Percentiles rank a stretch among this genome's conserved stretches.
Conservation (phyloP, 2,329 filamentous ascomycete genomes). For the Apiospora malaysiana region DNA sequence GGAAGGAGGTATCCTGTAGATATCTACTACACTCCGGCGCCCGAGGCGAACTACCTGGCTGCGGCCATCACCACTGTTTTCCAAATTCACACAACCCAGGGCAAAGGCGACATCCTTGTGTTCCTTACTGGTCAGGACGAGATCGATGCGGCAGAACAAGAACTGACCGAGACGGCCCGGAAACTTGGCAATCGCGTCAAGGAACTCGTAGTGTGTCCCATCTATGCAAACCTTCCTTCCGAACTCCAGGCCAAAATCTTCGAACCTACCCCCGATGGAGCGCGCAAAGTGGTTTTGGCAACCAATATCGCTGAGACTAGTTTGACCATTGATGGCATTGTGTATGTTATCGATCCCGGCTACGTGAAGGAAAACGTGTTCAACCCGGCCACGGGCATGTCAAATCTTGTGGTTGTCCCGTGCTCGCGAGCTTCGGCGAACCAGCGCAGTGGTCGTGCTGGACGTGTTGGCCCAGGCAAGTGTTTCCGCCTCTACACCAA, state of each 20-base stretch:
- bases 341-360: slow-evolving; percentile 94
- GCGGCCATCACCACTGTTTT: slow-evolving; percentile 93
- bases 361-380: slow-evolving; percentile 96
- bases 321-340: slow-evolving; percentile 93
- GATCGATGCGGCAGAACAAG: slow-evolving; percentile 86
- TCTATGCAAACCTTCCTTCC: slow-evolving; percentile 91
- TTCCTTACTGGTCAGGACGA: slow-evolving; percentile 97
- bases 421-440: slow-evolving; percentile 92
- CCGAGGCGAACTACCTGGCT: slow-evolving; percentile 91
- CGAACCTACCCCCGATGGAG: slow-evolving; percentile 83
- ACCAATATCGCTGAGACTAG: slow-evolving; percentile 98
- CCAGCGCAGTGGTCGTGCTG: slow-evolving; percentile 89
- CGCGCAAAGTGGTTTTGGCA: slow-evolving; percentile 89
- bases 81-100: slow-evolving; percentile 90
- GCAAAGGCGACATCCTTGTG: slow-evolving; percentile 86
- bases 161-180: slow-evolving; percentile 82
- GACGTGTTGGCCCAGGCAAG: slow-evolving; percentile 89
- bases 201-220: slow-evolving; percentile 88
- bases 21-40: slow-evolving; percentile 87
- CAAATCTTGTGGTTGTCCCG: slow-evolving; percentile 86
- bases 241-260: slow-evolving; percentile 95
- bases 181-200: slow-evolving; percentile 86
- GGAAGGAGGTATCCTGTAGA: slow-evolving; percentile 89
- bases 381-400: slow-evolving; percentile 91
- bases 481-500: slow-evolving; percentile 94